Evolutionary conservation across 345 rosid species (phyloP).

Genomic region (Bruguiera gymnorhiza): DNA sequence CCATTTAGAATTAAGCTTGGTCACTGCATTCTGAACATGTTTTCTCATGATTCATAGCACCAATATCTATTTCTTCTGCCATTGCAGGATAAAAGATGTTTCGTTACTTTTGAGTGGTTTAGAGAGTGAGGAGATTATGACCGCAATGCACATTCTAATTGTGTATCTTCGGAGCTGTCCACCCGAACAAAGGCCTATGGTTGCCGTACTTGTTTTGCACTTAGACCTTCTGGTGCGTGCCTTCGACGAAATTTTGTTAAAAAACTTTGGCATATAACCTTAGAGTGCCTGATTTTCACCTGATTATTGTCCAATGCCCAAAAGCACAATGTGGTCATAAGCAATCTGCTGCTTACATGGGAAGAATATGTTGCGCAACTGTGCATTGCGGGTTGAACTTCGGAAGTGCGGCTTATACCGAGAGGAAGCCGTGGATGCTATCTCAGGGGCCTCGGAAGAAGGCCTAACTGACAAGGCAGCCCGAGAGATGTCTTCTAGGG

Average conservation of each 20-base stretch:
- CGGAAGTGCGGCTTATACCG: slow-evolving; percentile 47
- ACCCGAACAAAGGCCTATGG: slow-evolving; percentile 37
- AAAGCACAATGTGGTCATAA: too few relatives aligned
- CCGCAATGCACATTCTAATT: slow-evolving; percentile 41
- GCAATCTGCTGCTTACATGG: background rate
- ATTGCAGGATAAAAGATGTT: slow-evolving; percentile 42
- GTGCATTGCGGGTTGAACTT: slow-evolving; percentile 39
- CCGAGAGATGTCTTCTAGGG: slow-evolving; percentile 43
- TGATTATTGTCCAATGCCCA: background rate
- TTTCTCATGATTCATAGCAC: background rate
- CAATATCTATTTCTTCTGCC: background rate
- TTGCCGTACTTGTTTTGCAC: slow-evolving; percentile 48
- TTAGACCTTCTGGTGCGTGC: slow-evolving; percentile 46
- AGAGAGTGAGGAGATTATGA: slow-evolving; percentile 38
- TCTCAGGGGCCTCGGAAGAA: slow-evolving; percentile 36
- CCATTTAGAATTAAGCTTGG: too few relatives aligned
- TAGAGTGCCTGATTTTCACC: background rate
- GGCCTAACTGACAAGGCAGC: slow-evolving; percentile 36
- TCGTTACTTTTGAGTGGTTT: slow-evolving; percentile 28
- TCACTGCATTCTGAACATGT: too few relatives aligned
- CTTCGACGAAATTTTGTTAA: background rate
- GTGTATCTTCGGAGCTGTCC: slow-evolving; percentile 42
- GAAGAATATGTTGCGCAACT: background rate
- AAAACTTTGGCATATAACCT: background rate
- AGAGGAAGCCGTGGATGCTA: slow-evolving; percentile 51